These are phyloP conservation scores for Paecilomyces sp. DNA, from an alignment of 2,329 filamentous ascomycete genomes.

Conservation along the genomic window DNA sequence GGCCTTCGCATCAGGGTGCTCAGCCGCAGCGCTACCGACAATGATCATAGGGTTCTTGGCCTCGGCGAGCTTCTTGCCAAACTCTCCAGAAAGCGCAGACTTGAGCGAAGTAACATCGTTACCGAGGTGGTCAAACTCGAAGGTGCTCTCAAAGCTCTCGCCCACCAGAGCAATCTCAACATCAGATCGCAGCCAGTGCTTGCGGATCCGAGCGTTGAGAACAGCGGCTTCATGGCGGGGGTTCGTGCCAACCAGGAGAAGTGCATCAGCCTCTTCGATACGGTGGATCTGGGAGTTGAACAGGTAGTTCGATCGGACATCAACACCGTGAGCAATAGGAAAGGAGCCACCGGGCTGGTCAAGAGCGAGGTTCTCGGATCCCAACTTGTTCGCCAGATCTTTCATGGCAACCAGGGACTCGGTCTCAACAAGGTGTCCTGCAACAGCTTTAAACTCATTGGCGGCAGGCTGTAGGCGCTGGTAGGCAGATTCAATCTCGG, in stretches of 20 bases:
- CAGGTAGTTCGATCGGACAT: constrained; percentile 87
- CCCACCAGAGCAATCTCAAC: constrained; percentile 88
- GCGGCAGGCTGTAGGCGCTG: constrained; percentile 72
- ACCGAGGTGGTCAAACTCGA: constrained; percentile 89
- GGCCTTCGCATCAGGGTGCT: constrained; percentile 84
- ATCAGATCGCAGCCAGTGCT: constrained; percentile 95
- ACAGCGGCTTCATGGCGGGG: constrained; percentile 91
- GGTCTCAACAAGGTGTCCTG: constrained; percentile 83
- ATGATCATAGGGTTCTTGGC: constrained; percentile 96
- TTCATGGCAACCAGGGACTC: constrained; percentile 95
- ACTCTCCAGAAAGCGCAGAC: constrained; percentile 73
- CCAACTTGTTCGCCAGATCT: constrained; percentile 92
- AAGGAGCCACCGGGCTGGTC: constrained; percentile 79
- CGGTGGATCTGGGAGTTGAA: constrained; percentile 96
- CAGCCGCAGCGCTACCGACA: constrained; percentile 82
- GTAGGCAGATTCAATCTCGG: constrained; percentile 76
- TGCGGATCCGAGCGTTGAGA: constrained; percentile 91
- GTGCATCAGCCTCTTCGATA: constrained; percentile 86
- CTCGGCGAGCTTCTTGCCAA: constrained; percentile 83
- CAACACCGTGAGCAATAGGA: constrained; percentile 84
- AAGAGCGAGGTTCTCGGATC: constrained; percentile 89
- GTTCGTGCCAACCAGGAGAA: constrained; percentile 92
- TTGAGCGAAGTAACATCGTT: constrained; percentile 73
- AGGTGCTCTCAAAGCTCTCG: constrained; percentile 86
- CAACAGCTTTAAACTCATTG: constrained; percentile 93